Evolutionary conservation across 345 rosid genomes (phyloP), one percentile per base, ranked within the genome.

Genomic region (Acer negundo): DNA sequence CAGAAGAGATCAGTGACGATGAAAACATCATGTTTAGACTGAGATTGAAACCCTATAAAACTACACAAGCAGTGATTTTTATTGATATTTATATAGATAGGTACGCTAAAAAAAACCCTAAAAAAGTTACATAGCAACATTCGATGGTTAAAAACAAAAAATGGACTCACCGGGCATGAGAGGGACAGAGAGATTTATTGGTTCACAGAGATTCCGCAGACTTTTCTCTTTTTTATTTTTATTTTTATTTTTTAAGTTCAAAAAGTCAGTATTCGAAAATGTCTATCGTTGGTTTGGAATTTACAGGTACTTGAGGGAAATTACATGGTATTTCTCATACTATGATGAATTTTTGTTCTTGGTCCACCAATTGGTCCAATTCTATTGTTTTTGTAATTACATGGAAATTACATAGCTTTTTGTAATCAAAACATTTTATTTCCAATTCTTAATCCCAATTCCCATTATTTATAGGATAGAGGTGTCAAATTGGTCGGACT

Each of bases 261-360:
- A 53, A 46, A 53, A 53, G 49, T 58, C 44, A 28, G 20, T 17
- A 28, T 31, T 7, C 0, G 7, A 76, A 17, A 13, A 47, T 7
- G 35, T 8, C 5, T 12, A 9, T 8, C 6, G 15, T 31, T 62
- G 44, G 13, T 46, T 67, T 31, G 62, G 70, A 59, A 79, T 79
- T 75, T 81, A 79, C 79, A 82, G 72, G 80, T 78, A 73, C 40
- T 81, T 40, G 74, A 51, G 72, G 42, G 17, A 9, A 42, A 46
- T 6, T 61, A 26, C 44, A 0, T 0, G 26, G 22, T 66, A 22
- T 15, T 24, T 68, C 46, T 16, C 10, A 4, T 19, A 3, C 42
- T 26, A 42, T 77, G 6, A 49, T 35, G 66, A 28, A 13, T 17
- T 51, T 0, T 3, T 77, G 38, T 61, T 26, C 10, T 24, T 6